These are phyloP conservation scores for Crotalaria pallida DNA, from an alignment of 306 rosid genomes.

Conservation along the genomic window DNA sequence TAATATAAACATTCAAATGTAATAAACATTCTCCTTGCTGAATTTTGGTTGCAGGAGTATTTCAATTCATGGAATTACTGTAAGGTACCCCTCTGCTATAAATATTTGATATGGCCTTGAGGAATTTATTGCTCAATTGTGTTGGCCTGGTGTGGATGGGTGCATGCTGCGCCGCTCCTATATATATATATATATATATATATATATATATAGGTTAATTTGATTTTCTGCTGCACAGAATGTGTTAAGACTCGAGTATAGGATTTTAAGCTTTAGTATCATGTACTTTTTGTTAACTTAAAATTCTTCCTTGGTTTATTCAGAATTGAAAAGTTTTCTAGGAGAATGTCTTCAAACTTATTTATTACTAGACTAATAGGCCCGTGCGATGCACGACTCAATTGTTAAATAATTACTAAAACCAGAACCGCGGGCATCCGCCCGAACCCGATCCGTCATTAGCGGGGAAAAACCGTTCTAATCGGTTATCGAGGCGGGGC, in stretches of 20 bases:
- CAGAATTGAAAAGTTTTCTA: not conserved
- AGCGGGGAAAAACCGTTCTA: too few species aligned
- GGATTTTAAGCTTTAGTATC: not conserved
- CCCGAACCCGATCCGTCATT: too few species aligned
- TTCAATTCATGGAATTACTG: constrained; percentile 92
- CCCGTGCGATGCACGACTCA: too few species aligned
- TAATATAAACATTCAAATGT: too few species aligned
- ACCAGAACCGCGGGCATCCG: too few species aligned
- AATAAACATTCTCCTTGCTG: constrained; percentile 6
- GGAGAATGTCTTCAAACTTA: too few species aligned
- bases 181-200: too few species aligned
- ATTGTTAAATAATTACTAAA: too few species aligned
- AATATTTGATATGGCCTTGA: constrained; percentile 24
- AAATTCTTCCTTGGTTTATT: not conserved
- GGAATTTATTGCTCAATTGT: constrained; percentile 1
- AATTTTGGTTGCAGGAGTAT: constrained; percentile 67
- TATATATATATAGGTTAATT: constrained; percentile 38
- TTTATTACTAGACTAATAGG: too few species aligned
- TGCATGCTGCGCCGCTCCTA: constrained; percentile 4
- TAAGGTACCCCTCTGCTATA: constrained; percentile 49
- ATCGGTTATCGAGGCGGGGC: too few species aligned
- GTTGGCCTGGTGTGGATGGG: constrained; percentile 17
- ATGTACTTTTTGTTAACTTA: not conserved
- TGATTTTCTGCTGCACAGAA: constrained; percentile 5
- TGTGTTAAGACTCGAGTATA: not conserved